These are phyloP conservation scores for Quercus alba DNA, from an alignment of 306 rosid genomes.

Conservation along the genomic window DNA sequence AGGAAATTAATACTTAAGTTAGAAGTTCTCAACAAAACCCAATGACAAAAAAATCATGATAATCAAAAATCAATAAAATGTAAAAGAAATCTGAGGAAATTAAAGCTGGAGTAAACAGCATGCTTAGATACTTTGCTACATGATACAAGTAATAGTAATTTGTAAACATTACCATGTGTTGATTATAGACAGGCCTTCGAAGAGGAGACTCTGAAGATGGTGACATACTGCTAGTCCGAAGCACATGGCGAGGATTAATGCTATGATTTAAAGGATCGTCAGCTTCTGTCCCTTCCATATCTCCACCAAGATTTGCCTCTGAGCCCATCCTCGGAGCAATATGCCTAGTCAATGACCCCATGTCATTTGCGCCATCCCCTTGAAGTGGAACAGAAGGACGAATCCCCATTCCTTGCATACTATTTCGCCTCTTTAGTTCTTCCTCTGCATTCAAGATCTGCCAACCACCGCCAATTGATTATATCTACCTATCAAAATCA, in stretches of 20 bases:
- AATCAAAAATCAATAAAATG: background rate
- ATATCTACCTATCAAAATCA: background rate
- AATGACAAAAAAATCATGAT: background rate
- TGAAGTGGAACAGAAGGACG: constrained; percentile 57
- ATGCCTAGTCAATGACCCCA: constrained; percentile 58
- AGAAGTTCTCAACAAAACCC: background rate
- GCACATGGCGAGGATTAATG: constrained; percentile 49
- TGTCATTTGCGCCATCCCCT: constrained; percentile 61
- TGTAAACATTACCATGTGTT: constrained; percentile 52
- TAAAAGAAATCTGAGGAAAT: constrained; percentile 5
- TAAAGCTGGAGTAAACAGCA: background rate
- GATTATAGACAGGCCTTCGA: constrained; percentile 57
- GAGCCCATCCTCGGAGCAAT: constrained; percentile 45
- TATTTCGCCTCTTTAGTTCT: constrained; percentile 71
- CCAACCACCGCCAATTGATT: constrained; percentile 20
- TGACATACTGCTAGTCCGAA: constrained; percentile 67
- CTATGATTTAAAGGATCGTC: constrained; percentile 61
- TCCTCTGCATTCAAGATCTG: constrained; percentile 94
- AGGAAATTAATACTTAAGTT: background rate
- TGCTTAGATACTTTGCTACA: background rate
- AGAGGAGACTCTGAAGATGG: constrained; percentile 94
- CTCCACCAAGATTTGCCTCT: constrained; percentile 61
- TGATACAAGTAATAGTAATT: background rate
- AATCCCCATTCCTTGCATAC: constrained; percentile 44
- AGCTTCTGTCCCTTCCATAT: constrained; percentile 70